phyloP scores from a whole-genome alignment of 306 rosid species.

The Pyrus communis region DNA sequence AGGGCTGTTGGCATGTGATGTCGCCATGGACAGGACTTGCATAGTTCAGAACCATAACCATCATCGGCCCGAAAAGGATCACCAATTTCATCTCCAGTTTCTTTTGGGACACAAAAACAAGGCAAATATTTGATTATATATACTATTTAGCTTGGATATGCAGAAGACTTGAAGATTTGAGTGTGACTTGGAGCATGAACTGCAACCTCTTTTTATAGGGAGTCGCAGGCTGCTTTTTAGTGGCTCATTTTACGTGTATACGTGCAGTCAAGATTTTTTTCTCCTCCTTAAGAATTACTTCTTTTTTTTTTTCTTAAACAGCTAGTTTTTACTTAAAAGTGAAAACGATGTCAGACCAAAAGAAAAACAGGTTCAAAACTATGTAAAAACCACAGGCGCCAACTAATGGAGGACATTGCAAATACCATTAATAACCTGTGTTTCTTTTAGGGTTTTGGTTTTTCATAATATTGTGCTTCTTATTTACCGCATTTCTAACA shows the following conservation, averaged over 20 bases:
- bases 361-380: background rate
- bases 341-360: background rate
- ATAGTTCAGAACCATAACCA: background rate
- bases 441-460: background rate
- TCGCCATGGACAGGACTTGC: background rate
- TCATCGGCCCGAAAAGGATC: background rate
- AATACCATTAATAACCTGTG: background rate
- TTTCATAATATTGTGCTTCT: too few relatives aligned
- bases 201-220: background rate
- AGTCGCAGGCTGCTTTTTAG: background rate
- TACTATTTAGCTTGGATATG: background rate
- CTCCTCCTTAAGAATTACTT: background rate
- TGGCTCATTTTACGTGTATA: background rate
- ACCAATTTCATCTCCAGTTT: conserved; percentile 13
- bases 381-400: background rate
- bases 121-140: background rate
- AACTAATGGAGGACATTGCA: background rate
- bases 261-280: background rate
- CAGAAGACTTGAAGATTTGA: background rate
- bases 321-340: background rate
- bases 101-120: background rate
- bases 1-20: conserved; percentile 14
- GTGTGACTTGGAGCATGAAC: background rate
- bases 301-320: background rate
- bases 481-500: too few relatives aligned